These are phyloP conservation scores for Amanita phalloides DNA, from an alignment of 768 basidiomycete genomes.

Conservation along the genomic window DNA sequence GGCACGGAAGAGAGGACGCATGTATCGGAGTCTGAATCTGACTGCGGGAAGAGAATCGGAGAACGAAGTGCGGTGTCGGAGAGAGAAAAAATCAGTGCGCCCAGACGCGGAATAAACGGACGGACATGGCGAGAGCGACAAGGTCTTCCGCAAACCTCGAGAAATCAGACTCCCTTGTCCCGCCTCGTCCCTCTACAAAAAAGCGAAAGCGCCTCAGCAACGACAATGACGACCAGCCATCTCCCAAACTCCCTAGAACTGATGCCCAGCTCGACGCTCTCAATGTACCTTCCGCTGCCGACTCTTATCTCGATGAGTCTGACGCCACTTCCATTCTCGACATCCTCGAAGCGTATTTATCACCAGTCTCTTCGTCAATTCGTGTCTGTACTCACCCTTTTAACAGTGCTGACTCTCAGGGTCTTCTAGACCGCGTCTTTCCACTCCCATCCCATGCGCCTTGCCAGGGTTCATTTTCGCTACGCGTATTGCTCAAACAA, in stretches of 20 bases:
- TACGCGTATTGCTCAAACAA: conserved; percentile 47
- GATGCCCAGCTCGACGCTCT: conserved; percentile 11
- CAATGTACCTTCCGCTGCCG: conserved; percentile 7
- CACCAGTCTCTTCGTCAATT: conserved; percentile 3
- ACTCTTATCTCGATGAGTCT: conserved; percentile 13
- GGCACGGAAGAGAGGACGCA: conserved; percentile 29
- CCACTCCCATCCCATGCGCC: conserved; percentile 34
- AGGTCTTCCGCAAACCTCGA: conserved; percentile 40
- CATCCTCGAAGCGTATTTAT: conserved; percentile 42
- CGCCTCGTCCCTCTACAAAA: conserved; percentile 28
- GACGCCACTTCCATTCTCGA: conserved; percentile 46
- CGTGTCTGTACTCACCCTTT: conserved; percentile 6
- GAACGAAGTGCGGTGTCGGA: conserved; percentile 4
- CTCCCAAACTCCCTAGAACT: conserved; percentile 38
- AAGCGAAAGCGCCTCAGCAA: conserved; percentile 55
- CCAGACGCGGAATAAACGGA: conserved; percentile 2
- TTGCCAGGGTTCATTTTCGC: conserved; percentile 23
- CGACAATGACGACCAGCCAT: conserved; percentile 36
- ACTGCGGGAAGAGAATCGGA: conserved; percentile 1
- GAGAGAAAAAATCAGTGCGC: neutral
- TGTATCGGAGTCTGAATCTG: conserved; percentile 7
- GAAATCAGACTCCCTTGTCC: conserved; percentile 17
- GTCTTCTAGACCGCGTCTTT: conserved; percentile 73
- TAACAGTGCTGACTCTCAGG: conserved; percentile 60
- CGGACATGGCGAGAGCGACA: conserved; percentile 65